phyloP scores from a whole-genome alignment of 257 asterid species.

The Fraxinus quadrangulata region DNA sequence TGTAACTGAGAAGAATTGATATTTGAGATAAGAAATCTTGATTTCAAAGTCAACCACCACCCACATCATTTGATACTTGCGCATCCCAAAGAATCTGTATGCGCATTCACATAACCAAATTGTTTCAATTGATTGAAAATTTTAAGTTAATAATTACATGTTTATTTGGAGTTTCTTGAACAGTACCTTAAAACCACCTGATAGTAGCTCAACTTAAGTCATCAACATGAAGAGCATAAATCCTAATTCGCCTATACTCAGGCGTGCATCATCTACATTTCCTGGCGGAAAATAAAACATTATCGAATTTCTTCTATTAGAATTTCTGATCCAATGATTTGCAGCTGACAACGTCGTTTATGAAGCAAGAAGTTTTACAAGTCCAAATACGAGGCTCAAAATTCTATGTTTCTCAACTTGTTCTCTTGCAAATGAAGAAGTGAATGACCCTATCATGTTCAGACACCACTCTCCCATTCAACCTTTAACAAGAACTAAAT shows the following conservation, averaged over 20 bases:
- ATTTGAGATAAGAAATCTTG: neutral
- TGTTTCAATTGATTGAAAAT: neutral
- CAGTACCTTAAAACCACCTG: neutral
- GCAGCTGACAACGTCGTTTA: neutral
- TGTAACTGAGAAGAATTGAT: neutral
- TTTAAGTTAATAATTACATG: neutral
- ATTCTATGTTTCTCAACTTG: neutral
- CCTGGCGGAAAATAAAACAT: neutral
- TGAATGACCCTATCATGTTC: neutral
- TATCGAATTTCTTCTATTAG: neutral
- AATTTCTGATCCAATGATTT: neutral
- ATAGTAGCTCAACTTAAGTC: neutral
- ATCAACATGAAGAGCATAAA: neutral
- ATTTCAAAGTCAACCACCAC: neutral
- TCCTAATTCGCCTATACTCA: neutral
- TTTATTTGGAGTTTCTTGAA: neutral
- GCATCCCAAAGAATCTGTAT: neutral
- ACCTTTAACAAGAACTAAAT: neutral
- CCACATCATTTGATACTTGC: neutral
- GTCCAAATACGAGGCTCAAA: neutral
- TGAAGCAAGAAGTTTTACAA: neutral
- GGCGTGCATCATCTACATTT: neutral
- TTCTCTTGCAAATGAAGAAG: neutral
- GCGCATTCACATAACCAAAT: neutral
- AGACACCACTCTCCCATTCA: neutral